Conservation (phyloP, 345 rosid species). For the Laguncularia racemosa region DNA sequence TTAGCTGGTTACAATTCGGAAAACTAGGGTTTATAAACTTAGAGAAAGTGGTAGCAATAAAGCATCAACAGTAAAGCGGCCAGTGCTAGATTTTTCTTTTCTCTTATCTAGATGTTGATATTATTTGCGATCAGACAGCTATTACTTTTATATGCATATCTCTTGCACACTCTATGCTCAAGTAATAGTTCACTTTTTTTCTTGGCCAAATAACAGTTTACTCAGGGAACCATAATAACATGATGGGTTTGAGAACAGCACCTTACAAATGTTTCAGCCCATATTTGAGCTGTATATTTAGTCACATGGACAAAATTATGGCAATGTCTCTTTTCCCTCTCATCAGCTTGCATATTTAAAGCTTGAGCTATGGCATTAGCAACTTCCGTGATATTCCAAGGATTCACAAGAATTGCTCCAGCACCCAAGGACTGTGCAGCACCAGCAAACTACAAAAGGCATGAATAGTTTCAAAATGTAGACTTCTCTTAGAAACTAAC, state of each 20-base stretch:
- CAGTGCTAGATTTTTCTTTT: no score
- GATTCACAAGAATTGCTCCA: slow-evolving; percentile 91
- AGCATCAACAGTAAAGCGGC: no score
- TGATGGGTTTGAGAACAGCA: slow-evolving; percentile 12
- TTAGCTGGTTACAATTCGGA: no score
- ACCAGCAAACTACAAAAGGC: slow-evolving; percentile 79
- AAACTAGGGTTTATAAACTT: no score
- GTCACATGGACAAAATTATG: slow-evolving; percentile 78
- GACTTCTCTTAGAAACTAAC: no score
- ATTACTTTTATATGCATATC: no score
- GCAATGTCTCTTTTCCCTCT: slow-evolving; percentile 83
- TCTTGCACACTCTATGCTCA: no score
- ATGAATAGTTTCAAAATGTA: slow-evolving; percentile 1
- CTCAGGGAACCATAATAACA: background rate
- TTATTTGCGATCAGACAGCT: no score
- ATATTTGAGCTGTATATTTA: slow-evolving; percentile 89
- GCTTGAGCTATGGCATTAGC: slow-evolving; percentile 89
- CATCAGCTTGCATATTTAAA: slow-evolving; percentile 68
- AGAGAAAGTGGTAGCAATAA: no score
- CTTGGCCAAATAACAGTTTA: no score
- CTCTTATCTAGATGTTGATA: no score
- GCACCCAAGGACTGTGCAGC: slow-evolving; percentile 99
- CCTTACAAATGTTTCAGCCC: slow-evolving; percentile 99
- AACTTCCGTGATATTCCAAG: slow-evolving; percentile 99
- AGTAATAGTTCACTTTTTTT: no score